Percentiles rank a stretch among this genome's conserved stretches.
These are phyloP conservation scores for Marchantia paleacea DNA, from an alignment of 225 moss, liverwort and hornwort genomes.

Conservation along the genomic window DNA sequence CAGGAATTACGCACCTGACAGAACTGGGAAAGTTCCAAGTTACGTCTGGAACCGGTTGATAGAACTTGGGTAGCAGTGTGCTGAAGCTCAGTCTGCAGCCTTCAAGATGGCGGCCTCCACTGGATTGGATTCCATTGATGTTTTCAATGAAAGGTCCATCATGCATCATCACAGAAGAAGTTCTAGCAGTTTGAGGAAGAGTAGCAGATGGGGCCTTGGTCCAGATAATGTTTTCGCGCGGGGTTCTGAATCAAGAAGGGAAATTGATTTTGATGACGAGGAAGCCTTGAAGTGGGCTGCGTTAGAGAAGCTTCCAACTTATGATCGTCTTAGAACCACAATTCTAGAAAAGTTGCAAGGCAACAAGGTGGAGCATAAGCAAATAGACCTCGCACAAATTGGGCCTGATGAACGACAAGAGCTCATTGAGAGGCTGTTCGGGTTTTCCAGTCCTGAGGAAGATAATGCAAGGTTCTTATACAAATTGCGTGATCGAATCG, in stretches of 20 bases:
- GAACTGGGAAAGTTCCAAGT: too few relatives aligned
- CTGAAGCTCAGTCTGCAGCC: not conserved
- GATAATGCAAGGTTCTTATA: conserved; percentile 43
- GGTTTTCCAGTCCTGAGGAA: conserved; percentile 34
- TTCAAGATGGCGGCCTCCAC: conserved; percentile 4
- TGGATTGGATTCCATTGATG: not conserved
- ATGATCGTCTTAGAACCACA: conserved; percentile 42
- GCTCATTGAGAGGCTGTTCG: conserved; percentile 36
- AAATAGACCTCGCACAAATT: conserved; percentile 37
- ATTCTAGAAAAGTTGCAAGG: conserved; percentile 39
- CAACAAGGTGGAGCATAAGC: conserved; percentile 28
- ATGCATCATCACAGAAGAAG: not conserved
- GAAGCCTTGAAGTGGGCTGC: conserved; percentile 48
- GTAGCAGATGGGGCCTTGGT: not conserved
- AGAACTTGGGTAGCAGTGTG: too few relatives aligned
- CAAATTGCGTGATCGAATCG: conserved; percentile 39
- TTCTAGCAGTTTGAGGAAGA: not conserved
- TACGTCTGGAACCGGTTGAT: too few relatives aligned
- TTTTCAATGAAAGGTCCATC: conserved; percentile 2
- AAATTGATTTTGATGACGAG: conserved; percentile 29
- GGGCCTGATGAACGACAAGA: conserved; percentile 35
- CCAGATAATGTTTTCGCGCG: conserved; percentile 35
- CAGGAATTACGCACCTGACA: not conserved
- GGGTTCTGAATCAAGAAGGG: conserved; percentile 14
- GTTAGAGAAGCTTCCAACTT: conserved; percentile 47